Conservation (phyloP, 140 eudicot species). For the Stevia rebaudiana region DNA sequence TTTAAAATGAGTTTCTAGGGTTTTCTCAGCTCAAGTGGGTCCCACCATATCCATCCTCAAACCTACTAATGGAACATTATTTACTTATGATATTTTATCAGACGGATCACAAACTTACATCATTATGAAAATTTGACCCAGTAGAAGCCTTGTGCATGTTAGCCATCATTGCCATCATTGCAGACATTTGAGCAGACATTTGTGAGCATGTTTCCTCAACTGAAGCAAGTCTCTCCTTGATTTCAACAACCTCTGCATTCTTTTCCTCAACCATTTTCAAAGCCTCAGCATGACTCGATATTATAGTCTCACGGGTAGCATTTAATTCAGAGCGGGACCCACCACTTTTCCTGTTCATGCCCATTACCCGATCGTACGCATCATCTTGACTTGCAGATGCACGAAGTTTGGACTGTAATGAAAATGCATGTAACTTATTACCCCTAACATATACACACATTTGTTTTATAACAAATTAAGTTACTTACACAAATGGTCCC, state of each 20-base stretch:
- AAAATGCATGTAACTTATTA: constrained; percentile 1
- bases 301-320: constrained; percentile 15
- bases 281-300: constrained; percentile 40
- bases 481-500: too few relatives aligned
- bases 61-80: not conserved
- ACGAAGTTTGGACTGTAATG: constrained; percentile 42
- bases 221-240: constrained; percentile 42
- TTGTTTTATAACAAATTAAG: not conserved
- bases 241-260: constrained; percentile 44
- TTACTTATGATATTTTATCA: not conserved
- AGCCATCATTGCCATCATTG: constrained; percentile 57
- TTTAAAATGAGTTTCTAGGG: too few relatives aligned
- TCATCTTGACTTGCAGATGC: constrained; percentile 33
- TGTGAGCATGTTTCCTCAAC: constrained; percentile 57
- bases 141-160: constrained; percentile 26
- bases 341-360: constrained; percentile 29
- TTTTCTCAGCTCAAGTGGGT: too few relatives aligned
- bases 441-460: not conserved
- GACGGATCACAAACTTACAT: constrained; percentile 26
- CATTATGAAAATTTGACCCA: constrained; percentile 16
- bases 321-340: constrained; percentile 22
- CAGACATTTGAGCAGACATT: constrained; percentile 64
- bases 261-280: constrained; percentile 40
- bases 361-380: constrained; percentile 32
- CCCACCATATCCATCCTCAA: too few relatives aligned